Evolutionary conservation across 805 yeast species (phyloP), one percentile per base, ranked within the genome.

Genomic region (Candida nitratophila): DNA sequence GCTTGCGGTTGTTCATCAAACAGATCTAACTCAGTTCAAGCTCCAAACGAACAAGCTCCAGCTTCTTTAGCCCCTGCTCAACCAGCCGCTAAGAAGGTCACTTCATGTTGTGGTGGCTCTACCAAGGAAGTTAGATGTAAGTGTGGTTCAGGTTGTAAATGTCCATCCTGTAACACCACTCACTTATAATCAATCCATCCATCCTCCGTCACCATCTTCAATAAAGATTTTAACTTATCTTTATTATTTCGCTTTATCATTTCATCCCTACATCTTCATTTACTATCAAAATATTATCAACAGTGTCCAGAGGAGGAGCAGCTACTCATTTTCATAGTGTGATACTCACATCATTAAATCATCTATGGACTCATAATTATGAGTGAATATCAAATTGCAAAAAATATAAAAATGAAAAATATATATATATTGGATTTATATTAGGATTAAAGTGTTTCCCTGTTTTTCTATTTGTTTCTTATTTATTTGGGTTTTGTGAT

Each of bases 161-260:
- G 68, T 49, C 62, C 66, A 34, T 46, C 57, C 12, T 64, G 68
- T 53, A 64, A 64, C 57, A 63, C 66, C 34, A 64, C 68, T 37
- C 63, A 61, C 52, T 52, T 54, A 29, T 56, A 49, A 47, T 24
- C 10, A 10, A 24, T 7, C 10, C 6, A 24, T 24, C 10, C 10
- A 10, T 24, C 10, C 10, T 10, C 6, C 10, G 6, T 24, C 10
- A 7, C 10, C 10, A 7, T 24, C 6, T 24, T 10, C 10, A 6
- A 24, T 24, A 24, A 24, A 10, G 27, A 24, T 7, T 24, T 7
- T 24, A 24, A 10, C 27, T 24, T 10, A 24, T 7, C 27, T 24
- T 24, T 24, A 6, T 24, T 24, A 6, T 24, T 7, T 24, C 27
- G 27, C 27, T 24, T 24, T 10, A 24, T 24, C 27, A 10, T 24